Evolutionary conservation across 805 yeast species (phyloP).

Genomic region (Candida pseudofarinosa): DNA sequence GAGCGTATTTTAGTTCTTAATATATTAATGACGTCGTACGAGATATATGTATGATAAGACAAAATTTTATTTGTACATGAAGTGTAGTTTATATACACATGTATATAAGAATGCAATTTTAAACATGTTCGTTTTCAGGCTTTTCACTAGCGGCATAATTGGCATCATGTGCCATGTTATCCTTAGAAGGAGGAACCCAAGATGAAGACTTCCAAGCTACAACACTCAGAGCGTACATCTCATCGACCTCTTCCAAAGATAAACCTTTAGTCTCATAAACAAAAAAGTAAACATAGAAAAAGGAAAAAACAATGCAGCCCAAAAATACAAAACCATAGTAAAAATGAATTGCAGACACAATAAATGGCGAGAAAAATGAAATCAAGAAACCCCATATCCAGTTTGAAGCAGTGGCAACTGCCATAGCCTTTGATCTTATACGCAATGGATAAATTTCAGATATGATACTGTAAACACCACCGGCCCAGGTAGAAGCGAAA

Average conservation of each 20-base stretch:
- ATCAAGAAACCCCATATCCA: conserved; percentile 63
- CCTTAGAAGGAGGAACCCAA: conserved; percentile 49
- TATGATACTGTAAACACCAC: conserved; percentile 60
- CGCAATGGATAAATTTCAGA: conserved; percentile 67
- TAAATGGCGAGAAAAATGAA: conserved; percentile 62
- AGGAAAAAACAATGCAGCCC: conserved; percentile 58
- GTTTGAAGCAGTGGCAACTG: conserved; percentile 60
- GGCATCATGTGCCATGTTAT: conserved; percentile 31
- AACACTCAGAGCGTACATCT: conserved; percentile 46
- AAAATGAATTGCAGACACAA: conserved; percentile 58
- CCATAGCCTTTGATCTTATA: conserved; percentile 59
- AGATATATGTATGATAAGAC: neutral
- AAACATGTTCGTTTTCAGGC: conserved; percentile 24
- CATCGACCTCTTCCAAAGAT: conserved; percentile 77
- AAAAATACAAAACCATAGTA: conserved; percentile 62
- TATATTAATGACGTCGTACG: neutral
- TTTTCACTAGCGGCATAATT: conserved; percentile 35
- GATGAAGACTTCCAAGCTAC: conserved; percentile 37
- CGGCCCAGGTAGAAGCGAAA: conserved; percentile 74
- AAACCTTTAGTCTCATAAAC: conserved; percentile 80
- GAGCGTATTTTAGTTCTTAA: too few species aligned
- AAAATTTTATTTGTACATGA: neutral
- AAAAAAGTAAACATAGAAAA: conserved; percentile 67
- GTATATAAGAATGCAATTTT: conserved; percentile 1
- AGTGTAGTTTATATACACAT: neutral